Evolutionary conservation across 1,284 basidiomycete genomes (phyloP), one percentile per base, ranked within the genome.

Genomic region (Microbotryum lychnidis-dioicae): DNA sequence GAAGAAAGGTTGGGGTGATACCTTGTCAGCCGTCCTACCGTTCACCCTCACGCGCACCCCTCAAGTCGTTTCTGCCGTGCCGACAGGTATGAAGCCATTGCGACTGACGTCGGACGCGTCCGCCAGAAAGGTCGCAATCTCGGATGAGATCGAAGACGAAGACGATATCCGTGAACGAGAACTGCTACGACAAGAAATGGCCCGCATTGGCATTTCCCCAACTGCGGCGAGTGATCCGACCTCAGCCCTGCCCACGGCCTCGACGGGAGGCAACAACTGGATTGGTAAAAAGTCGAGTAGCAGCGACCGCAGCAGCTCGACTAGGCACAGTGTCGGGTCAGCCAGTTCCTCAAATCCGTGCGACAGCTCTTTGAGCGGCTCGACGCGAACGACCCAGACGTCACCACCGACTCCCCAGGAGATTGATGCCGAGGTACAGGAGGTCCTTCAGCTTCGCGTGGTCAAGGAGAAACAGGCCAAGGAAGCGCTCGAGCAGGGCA

Each of bases 121-220:
- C 31, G 57, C 49, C 37, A 58, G 64, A 31, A 61, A 56, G 54
- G 44, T 65, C 9, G 51, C 57, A 44, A 60, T 56, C 16, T 37
- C 10, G 5, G 61, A 67, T 49, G 71, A 72, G 47, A 42, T 42
- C 37, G 37, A 42, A 18, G 71, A 72, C 54, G 71, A 72, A 33
- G 71, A 72, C 47, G 71, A 72, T 50, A 54, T 56, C 3, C 53
- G 61, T 23, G 63, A 61, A 53, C 57, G 62, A 9, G 70, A 64
- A 45, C 50, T 60, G 23, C 54, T 70, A 23, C 54, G 60, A 12
- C 25, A 33, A 44, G 61, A 68, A 48, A 63, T 70, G 61, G 55
- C 59, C 14, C 55, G 59, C 23, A 56, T 57, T 20, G 65, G 65
- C 1, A 61, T 68, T 27, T 47, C 62, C 10, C 50, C 58, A 10